These are phyloP conservation scores for Neobulgaria alba DNA, from an alignment of 2,329 filamentous ascomycete species.

Conservation along the genomic window DNA sequence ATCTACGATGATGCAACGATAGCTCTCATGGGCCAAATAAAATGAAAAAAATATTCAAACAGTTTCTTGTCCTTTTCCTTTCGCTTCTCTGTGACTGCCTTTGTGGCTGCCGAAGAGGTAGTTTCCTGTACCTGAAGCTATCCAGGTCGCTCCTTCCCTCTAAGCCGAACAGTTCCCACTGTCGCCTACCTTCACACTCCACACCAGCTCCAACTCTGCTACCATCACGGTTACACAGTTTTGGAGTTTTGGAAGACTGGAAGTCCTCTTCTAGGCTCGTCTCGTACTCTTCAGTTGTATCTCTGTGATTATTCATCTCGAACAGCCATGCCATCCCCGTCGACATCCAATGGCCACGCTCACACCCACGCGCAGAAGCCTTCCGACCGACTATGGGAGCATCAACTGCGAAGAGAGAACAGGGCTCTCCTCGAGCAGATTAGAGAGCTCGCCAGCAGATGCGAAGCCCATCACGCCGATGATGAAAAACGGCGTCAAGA, in stretches of 20 bases:
- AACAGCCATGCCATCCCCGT: too few species aligned
- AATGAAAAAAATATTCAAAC: conserved; percentile 20
- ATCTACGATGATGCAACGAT: conserved; percentile 15
- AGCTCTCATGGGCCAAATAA: conserved; percentile 23
- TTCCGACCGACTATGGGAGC: conserved; percentile 16
- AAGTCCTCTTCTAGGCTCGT: background rate
- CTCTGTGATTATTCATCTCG: too few species aligned
- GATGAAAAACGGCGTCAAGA: conserved; percentile 8
- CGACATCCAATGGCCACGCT: background rate
- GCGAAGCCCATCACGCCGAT: conserved; percentile 5
- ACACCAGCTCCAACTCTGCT: background rate
- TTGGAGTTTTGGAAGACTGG: conserved; percentile 1
- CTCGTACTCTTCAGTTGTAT: background rate
- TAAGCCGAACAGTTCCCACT: background rate
- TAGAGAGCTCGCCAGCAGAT: conserved; percentile 3
- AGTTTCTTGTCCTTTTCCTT: background rate
- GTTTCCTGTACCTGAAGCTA: too few species aligned
- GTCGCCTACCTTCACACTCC: background rate
- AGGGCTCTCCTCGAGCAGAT: conserved; percentile 14
- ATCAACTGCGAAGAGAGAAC: conserved; percentile 22
- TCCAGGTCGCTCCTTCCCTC: too few species aligned
- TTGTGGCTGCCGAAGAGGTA: too few species aligned
- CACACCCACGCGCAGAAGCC: conserved; percentile 2
- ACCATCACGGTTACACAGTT: background rate
- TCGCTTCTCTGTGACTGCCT: background rate